These are phyloP conservation scores for Candida neerlandica DNA, from an alignment of 1,139 yeast genomes.

Conservation along the genomic window DNA sequence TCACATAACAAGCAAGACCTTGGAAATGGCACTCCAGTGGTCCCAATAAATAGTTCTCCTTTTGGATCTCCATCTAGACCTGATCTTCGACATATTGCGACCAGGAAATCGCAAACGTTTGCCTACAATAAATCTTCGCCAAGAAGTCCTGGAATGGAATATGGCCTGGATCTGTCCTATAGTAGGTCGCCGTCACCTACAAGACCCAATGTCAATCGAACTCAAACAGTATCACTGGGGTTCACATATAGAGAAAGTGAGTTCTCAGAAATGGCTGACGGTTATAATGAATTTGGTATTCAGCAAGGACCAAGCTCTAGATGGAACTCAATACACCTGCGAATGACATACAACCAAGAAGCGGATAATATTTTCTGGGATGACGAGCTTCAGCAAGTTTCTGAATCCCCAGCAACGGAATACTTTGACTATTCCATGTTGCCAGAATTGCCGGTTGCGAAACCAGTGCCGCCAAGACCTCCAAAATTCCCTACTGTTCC, in stretches of 20 bases:
- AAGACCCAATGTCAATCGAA: constrained; percentile 14
- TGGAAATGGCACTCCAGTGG: neutral
- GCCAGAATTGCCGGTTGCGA: constrained; percentile 39
- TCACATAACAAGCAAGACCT: neutral
- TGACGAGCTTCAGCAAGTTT: constrained; percentile 14
- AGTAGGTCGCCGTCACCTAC: constrained; percentile 40
- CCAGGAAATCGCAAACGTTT: constrained; percentile 1
- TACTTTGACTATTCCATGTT: constrained; percentile 44
- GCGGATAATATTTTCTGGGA: constrained; percentile 19
- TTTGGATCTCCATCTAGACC: constrained; percentile 9
- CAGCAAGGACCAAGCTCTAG: constrained; percentile 16
- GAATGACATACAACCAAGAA: constrained; percentile 17
- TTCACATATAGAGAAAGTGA: constrained; percentile 4
- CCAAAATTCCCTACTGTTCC: constrained; percentile 4
- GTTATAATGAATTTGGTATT: constrained; percentile 14
- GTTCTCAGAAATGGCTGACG: constrained; percentile 5
- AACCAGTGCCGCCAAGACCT: constrained; percentile 5
- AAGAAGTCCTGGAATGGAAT: neutral
- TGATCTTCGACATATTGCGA: neutral
- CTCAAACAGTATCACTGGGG: constrained; percentile 4
- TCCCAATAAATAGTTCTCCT: constrained; percentile 4
- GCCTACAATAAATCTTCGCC: neutral
- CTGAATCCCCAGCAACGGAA: constrained; percentile 27
- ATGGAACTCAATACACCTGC: constrained; percentile 21
- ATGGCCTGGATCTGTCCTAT: constrained; percentile 9